phyloP scores from a whole-genome alignment of 371 early-diverging fungal species.

The Mortierella sp. region DNA sequence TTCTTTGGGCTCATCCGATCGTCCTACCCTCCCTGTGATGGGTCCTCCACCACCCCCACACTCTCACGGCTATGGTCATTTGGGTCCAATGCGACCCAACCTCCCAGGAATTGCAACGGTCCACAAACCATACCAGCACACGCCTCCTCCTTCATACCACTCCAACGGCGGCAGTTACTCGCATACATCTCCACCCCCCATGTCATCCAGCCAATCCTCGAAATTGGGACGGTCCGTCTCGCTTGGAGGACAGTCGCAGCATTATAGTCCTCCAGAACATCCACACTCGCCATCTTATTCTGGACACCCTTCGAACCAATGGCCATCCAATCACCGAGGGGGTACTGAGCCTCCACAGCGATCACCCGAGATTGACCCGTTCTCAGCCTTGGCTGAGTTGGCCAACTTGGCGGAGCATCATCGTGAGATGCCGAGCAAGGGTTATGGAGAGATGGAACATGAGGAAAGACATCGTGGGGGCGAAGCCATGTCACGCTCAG shows the following conservation, averaged over 20 bases:
- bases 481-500: conserved; percentile 31
- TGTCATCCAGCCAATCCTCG: conserved; percentile 11
- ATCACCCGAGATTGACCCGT: conserved; percentile 30
- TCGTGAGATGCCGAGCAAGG: conserved; percentile 24
- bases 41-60: conserved; percentile 5
- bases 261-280: background rate
- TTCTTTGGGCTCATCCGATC: conserved; percentile 38
- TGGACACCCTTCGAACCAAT: background rate
- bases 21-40: background rate
- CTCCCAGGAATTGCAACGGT: conserved; percentile 38
- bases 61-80: conserved; percentile 1
- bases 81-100: conserved; percentile 34
- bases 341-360: conserved; percentile 36
- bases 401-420: conserved; percentile 37
- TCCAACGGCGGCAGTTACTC: conserved; percentile 6
- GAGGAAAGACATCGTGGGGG: conserved; percentile 7
- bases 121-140: conserved; percentile 23
- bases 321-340: background rate
- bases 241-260: too few relatives aligned
- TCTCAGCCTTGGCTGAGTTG: conserved; percentile 37
- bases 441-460: conserved; percentile 5
- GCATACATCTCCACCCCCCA: conserved; percentile 16
- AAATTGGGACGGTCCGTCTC: too few relatives aligned
- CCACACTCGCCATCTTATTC: background rate
- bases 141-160: background rate